Conservation (phyloP, 2,329 filamentous ascomycete species). For the Hysterium pulicare region DNA sequence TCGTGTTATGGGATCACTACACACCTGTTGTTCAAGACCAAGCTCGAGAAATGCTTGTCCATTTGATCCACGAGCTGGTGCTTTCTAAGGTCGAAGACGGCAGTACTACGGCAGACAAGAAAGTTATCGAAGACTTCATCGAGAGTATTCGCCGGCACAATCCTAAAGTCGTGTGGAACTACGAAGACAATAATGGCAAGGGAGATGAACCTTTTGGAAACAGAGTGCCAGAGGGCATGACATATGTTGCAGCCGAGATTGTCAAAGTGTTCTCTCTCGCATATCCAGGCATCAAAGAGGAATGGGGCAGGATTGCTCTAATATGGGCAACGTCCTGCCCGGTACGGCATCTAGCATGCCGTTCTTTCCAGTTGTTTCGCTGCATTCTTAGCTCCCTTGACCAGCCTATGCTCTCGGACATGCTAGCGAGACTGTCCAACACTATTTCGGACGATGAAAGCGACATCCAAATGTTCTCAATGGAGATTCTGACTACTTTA, state of each 20-base stretch:
- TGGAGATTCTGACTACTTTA: conserved; percentile 94
- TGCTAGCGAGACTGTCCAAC: conserved; percentile 91
- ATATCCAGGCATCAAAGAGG: conserved; percentile 81
- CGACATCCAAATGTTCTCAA: conserved; percentile 94
- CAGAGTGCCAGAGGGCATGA: conserved; percentile 85
- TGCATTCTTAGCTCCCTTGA: conserved; percentile 90
- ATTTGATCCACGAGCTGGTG: conserved; percentile 93
- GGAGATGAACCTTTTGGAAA: conserved; percentile 64
- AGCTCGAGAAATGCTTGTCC: conserved; percentile 94
- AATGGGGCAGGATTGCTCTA: conserved; percentile 86
- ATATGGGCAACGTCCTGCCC: conserved; percentile 97
- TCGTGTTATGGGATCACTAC: conserved; percentile 97
- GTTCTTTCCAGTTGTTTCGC: conserved; percentile 95
- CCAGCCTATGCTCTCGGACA: conserved; percentile 91
- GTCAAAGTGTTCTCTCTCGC: conserved; percentile 80
- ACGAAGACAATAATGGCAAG: conserved; percentile 85
- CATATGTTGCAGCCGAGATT: conserved; percentile 74
- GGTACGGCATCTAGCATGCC: conserved; percentile 88
- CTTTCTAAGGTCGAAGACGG: conserved; percentile 74
- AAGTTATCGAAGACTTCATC: conserved; percentile 80
- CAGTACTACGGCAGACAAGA: conserved; percentile 61
- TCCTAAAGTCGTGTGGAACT: conserved; percentile 82
- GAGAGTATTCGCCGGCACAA: conserved; percentile 84
- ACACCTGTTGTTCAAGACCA: conserved; percentile 93
- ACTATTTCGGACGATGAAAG: conserved; percentile 92